These are phyloP conservation scores for Dipodascopsis uninucleata DNA, from an alignment of 805 yeast genomes.

Conservation along the genomic window DNA sequence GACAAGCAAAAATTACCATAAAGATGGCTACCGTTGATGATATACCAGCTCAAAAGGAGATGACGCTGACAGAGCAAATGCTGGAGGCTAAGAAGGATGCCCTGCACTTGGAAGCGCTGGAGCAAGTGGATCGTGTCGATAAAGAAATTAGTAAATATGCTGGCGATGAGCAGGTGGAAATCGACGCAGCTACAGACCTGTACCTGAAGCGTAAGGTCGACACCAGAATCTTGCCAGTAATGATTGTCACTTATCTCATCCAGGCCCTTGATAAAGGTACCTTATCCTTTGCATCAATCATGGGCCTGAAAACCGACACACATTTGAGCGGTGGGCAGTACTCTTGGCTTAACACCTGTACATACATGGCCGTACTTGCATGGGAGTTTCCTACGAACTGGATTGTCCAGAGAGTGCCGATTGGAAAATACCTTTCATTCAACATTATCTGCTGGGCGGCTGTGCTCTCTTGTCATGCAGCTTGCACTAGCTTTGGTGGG, in stretches of 20 bases:
- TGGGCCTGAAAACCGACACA: slow-evolving; percentile 43
- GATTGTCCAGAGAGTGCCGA: slow-evolving; percentile 44
- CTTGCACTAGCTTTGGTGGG: slow-evolving; percentile 43
- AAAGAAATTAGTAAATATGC: slow-evolving; percentile 10
- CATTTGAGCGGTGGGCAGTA: slow-evolving; percentile 43
- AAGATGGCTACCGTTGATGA: too few relatives aligned
- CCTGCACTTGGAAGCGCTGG: too few relatives aligned
- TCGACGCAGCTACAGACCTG: slow-evolving; percentile 6
- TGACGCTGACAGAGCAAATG: too few relatives aligned
- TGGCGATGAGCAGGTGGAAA: slow-evolving; percentile 5
- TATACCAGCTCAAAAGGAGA: too few relatives aligned
- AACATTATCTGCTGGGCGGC: slow-evolving; percentile 54
- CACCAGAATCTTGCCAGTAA: slow-evolving; percentile 44
- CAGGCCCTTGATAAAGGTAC: slow-evolving; percentile 54
- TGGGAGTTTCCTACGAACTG: slow-evolving; percentile 3
- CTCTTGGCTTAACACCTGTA: slow-evolving; percentile 43
- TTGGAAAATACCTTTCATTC: slow-evolving; percentile 48
- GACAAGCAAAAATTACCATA: too few relatives aligned
- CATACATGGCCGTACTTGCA: slow-evolving; percentile 46
- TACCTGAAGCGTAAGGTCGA: slow-evolving; percentile 44
- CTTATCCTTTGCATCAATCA: slow-evolving; percentile 58
- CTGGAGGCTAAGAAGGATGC: too few relatives aligned
- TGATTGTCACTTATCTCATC: slow-evolving; percentile 51
- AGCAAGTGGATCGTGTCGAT: too few relatives aligned
- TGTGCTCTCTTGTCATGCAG: slow-evolving; percentile 48